A percentile compares a stretch with the other conserved stretches of the same genome.
Conservation (phyloP, 768 basidiomycete species). For the Rubroboletus pulcherrimus region DNA sequence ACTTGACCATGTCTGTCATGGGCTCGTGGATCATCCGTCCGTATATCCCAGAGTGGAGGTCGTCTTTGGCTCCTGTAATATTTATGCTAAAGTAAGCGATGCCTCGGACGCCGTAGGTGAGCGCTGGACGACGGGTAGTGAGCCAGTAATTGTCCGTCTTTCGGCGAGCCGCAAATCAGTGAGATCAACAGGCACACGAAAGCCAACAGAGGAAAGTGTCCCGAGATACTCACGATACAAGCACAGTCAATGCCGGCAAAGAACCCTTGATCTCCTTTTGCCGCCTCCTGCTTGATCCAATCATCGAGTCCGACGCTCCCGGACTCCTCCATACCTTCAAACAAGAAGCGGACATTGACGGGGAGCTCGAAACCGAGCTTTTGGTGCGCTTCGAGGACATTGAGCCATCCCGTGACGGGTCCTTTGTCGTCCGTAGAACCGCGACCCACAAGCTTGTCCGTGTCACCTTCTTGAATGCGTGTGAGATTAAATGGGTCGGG, state of each 20-base stretch:
- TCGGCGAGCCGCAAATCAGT: not conserved
- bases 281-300: slow-evolving; percentile 61
- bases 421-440: not conserved
- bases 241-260: slow-evolving; percentile 82
- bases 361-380: not conserved
- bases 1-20: not conserved
- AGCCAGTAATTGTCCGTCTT: not conserved
- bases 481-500: not conserved
- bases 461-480: not conserved
- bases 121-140: not conserved
- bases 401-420: not conserved
- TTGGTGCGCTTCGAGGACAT: not conserved
- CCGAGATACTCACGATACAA: slow-evolving; percentile 62
- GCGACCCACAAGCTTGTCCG: not conserved
- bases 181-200: not conserved
- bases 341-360: not conserved
- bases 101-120: not conserved
- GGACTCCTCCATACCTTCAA: not conserved
- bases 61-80: not conserved
- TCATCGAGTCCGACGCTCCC: not conserved
- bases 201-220: not conserved
- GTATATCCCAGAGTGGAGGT: not conserved
- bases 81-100: not conserved
- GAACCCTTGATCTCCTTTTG: slow-evolving; percentile 37
- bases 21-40: not conserved